Conservation (phyloP, 164 flowering plant genomes). For the Piper longum region DNA sequence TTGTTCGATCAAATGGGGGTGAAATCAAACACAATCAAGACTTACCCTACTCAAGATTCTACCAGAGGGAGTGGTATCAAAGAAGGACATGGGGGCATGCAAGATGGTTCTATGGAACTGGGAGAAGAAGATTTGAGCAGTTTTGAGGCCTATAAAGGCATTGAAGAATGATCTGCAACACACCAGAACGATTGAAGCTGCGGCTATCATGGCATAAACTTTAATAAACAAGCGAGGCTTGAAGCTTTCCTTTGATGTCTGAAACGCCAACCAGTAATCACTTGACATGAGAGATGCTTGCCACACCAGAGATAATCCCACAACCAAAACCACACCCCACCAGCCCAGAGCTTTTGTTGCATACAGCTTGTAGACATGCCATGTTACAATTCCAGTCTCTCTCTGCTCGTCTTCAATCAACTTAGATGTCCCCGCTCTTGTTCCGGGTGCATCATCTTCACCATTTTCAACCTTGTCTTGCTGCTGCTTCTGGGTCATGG, state of each 20-base stretch:
- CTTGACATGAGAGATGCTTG: slow-evolving; percentile 59
- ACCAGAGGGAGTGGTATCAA: slow-evolving; percentile 97
- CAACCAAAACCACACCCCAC: slow-evolving; percentile 52
- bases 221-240: slow-evolving; percentile 47
- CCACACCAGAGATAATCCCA: slow-evolving; percentile 53
- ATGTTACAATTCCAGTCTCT: slow-evolving; percentile 70
- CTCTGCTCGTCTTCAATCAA: slow-evolving; percentile 84
- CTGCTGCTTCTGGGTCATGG: not conserved
- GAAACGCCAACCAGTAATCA: slow-evolving; percentile 91
- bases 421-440: slow-evolving; percentile 36
- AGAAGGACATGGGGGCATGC: slow-evolving; percentile 98
- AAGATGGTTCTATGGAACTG: slow-evolving; percentile 63
- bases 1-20: no score
- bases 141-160: slow-evolving; percentile 60
- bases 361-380: slow-evolving; percentile 57
- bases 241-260: slow-evolving; percentile 60
- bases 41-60: slow-evolving; percentile 86
- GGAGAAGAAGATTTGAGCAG: slow-evolving; percentile 64
- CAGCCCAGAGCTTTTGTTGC: slow-evolving; percentile 86
- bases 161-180: slow-evolving; percentile 29
- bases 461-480: slow-evolving; percentile 13
- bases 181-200: slow-evolving; percentile 36
- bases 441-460: slow-evolving; percentile 17
- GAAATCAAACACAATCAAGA: not conserved
- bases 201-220: slow-evolving; percentile 50